Evolutionary conservation across 2,329 filamentous ascomycete genomes (phyloP), one percentile per base, ranked within the genome.

Genomic region (Dothideomycetes sp.): DNA sequence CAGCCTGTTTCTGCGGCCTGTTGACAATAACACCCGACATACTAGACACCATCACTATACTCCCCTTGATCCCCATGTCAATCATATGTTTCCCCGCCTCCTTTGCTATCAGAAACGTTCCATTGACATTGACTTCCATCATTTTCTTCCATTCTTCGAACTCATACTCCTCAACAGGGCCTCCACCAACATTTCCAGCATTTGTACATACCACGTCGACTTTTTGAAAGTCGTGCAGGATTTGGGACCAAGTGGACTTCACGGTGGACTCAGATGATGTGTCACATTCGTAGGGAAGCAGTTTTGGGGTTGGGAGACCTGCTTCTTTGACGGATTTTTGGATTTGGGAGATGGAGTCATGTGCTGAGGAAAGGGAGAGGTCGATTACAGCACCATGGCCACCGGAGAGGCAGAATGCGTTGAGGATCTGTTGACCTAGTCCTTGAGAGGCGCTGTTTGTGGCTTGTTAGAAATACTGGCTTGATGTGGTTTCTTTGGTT

Each of bases 21-120:
- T 86, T 88, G 57, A 78, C 80, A 51, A 88, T 80, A 55, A 82
- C 81, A 4, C 78, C 84, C 50, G 76, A 82, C 74, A 88, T 88
- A 43, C 77, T 82, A 1, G 84, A 47, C 5, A 45, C 33, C 31
- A 46, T 28, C 13, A 57, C 50, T 20, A 57, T 41, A 32, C 41
- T 50, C 0, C 53, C 55, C 31, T 49, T 51, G 11, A 51, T 53
- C 33, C 53, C 47, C 18, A 55, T 46, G 23, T 56, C 49, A 8
- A 61, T 51, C 57, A 61, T 61, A 33, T 60, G 54, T 43, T 51
- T 58, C 1, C 59, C 61, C 1, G 60, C 59, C 23, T 55, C 56
- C 17, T 53, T 56, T 7, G 57, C 54, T 34, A 59, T 62, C 3
- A 63, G 47, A 40, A 60, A 62, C 3, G 58, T 62, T 1, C 59